phyloP scores from a whole-genome alignment of 805 yeast genomes.

The Yamadazyma scolyti region DNA sequence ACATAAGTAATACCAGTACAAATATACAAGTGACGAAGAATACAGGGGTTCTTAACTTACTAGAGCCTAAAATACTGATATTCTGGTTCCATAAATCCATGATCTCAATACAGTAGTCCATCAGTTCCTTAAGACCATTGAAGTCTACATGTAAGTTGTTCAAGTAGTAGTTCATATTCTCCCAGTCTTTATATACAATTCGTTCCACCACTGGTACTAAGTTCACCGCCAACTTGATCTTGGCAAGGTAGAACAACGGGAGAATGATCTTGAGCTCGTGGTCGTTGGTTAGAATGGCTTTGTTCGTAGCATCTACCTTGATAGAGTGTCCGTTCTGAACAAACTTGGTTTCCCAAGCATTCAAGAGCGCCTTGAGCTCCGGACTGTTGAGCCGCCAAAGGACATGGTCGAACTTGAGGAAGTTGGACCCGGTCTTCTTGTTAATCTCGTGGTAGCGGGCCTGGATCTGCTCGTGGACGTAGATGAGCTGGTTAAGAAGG shows the following conservation, averaged over 20 bases:
- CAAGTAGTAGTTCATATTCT: conserved; percentile 54
- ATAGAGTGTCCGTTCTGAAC: conserved; percentile 61
- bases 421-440: conserved; percentile 15
- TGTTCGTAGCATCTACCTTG: conserved; percentile 48
- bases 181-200: conserved; percentile 68
- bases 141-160: conserved; percentile 47
- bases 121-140: conserved; percentile 63
- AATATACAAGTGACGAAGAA: conserved; percentile 71
- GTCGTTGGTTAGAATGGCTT: conserved; percentile 45
- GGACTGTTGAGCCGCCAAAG: conserved; percentile 64
- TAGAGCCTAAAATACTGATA: conserved; percentile 60
- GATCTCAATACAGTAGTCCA: conserved; percentile 54
- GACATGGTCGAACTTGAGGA: conserved; percentile 42
- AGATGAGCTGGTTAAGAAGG: conserved; percentile 52
- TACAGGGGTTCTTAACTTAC: conserved; percentile 71
- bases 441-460: conserved; percentile 34
- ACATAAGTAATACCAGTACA: conserved; percentile 56
- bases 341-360: conserved; percentile 66
- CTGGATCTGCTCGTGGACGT: conserved; percentile 65
- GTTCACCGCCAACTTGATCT: conserved; percentile 60
- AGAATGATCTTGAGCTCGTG: conserved; percentile 61
- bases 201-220: conserved; percentile 58
- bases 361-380: conserved; percentile 51
- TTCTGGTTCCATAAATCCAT: conserved; percentile 70
- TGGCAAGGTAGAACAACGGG: conserved; percentile 65